Percentiles rank a stretch among this genome's conserved stretches.
phyloP scores from a whole-genome alignment of 2,329 filamentous ascomycete genomes.

The Exophiala sp. region DNA sequence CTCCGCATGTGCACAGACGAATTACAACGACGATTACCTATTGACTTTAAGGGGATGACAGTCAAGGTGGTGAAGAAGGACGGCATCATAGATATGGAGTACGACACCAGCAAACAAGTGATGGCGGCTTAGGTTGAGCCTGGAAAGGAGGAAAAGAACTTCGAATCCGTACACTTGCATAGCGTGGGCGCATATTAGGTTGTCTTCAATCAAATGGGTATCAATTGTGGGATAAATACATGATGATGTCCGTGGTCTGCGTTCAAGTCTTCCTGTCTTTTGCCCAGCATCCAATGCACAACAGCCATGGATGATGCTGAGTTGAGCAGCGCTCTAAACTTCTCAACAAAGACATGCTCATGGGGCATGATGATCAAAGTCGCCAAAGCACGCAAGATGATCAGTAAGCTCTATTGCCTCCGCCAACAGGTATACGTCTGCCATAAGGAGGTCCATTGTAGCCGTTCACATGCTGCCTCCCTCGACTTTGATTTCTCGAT shows the following conservation, averaged over 20 bases:
- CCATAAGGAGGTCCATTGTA: not conserved
- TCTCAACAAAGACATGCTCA: not conserved
- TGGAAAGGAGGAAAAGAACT: not conserved
- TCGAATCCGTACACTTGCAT: conserved; percentile 16
- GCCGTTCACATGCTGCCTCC: not conserved
- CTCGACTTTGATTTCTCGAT: not conserved
- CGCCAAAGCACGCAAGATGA: not conserved
- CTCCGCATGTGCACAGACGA: conserved; percentile 94
- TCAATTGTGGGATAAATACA: not conserved
- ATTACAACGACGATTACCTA: conserved; percentile 90
- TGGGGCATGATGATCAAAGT: not conserved
- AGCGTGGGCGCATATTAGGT: conserved; percentile 12
- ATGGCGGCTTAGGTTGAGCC: conserved; percentile 39
- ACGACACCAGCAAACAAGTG: conserved; percentile 70
- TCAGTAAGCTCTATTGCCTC: not conserved
- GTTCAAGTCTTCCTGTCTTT: not conserved
- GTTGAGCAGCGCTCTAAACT: too few relatives aligned
- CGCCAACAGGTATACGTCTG: conserved; percentile 5
- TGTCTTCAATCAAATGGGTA: not conserved
- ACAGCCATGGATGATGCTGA: too few relatives aligned
- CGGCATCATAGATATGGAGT: conserved; percentile 79
- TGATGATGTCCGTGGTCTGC: not conserved
- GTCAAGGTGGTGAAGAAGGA: conserved; percentile 97
- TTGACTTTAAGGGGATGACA: conserved; percentile 95
- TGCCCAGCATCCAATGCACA: not conserved